Conservation (phyloP, 257 asterid genomes). For the Lycium ferocissimum region DNA sequence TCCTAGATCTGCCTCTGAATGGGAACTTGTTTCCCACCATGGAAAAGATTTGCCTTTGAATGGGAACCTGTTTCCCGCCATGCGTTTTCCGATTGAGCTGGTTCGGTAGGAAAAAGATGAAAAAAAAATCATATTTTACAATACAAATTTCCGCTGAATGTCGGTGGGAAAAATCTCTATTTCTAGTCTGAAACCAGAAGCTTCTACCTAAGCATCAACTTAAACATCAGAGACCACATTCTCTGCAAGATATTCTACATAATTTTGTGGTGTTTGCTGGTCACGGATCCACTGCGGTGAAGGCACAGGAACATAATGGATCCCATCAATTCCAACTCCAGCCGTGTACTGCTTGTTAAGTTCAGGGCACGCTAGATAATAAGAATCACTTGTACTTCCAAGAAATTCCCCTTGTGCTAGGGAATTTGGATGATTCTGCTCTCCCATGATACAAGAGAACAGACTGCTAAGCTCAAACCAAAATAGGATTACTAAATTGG, state of each 20-base stretch:
- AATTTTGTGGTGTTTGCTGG: slow-evolving; percentile 57
- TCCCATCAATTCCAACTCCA: slow-evolving; percentile 36
- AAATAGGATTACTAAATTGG: not conserved
- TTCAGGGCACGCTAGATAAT: slow-evolving; percentile 7
- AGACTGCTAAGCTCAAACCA: slow-evolving; percentile 19
- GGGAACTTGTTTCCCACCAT: too few species aligned
- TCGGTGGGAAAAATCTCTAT: too few species aligned
- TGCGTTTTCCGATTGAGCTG: too few species aligned
- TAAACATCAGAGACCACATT: slow-evolving; percentile 47
- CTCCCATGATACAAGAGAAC: slow-evolving; percentile 48
- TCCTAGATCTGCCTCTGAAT: too few species aligned
- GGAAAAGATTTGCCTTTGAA: too few species aligned
- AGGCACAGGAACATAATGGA: slow-evolving; percentile 37
- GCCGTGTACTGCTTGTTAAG: slow-evolving; percentile 25
- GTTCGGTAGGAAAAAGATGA: too few species aligned
- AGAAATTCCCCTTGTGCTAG: slow-evolving; percentile 39
- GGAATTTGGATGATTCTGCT: slow-evolving; percentile 33
- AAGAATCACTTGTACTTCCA: slow-evolving; percentile 44
- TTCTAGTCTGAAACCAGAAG: slow-evolving; percentile 42
- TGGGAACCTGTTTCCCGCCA: too few species aligned
- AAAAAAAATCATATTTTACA: too few species aligned
- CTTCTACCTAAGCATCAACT: slow-evolving; percentile 37
- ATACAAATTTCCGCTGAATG: too few species aligned
- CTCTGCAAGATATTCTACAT: slow-evolving; percentile 59
- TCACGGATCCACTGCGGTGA: slow-evolving; percentile 49